Base-by-base conservation (phyloP, 2,329 filamentous ascomycete genomes). In the Polychaeton citri region DNA sequence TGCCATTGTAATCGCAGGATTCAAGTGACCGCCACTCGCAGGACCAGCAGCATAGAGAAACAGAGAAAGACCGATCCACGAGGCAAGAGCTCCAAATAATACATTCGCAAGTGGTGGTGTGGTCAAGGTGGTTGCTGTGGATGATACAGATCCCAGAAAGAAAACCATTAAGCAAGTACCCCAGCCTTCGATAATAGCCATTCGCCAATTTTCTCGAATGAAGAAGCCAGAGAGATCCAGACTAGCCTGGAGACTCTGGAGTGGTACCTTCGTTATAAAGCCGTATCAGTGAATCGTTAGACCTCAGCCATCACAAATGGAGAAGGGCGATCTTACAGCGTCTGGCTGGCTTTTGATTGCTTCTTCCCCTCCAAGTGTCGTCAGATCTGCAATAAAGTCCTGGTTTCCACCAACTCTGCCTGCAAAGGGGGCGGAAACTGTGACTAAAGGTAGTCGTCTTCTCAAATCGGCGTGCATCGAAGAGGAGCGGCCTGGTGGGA, bases 1-100 rank as follows among this genome's bases (percentile, higher is more conserved):
- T 2, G 65, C 60, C 32, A 72, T 61, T 0, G 68, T 71, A 40
- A 74, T 70, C 20, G 65, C 52, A 2, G 69, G 69, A 43, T 69
- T 73, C 37, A 73, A 50, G 44, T 73, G 69, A 1, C 64, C 69
- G 26, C 69, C 68, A 3, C 63, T 66, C 0, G 64, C 62, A 0
- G 67, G 62, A 4, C 59, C 63, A 10, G 65, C 63, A 6, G 61
- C 62, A 43, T 64, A 70, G 32, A 72, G 68, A 45, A 71, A 65
- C 1, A 68, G 45, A 1, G 66, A 51, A 12, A 70, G 26, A 2
- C 44, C 38, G 3, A 43, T 9, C n/a, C 33, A 33, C 18, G 43
- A 42, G 7, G 40, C 13, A 4, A 45, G 18, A 4, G 43, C 38
- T 4, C 37, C 46, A 28, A 45, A 47, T 4, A 38, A 21, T 18